A percentile compares a stretch with the other conserved stretches of the same genome.
phyloP scores from a whole-genome alignment of 306 rosid genomes.

The Pyrus communis region DNA sequence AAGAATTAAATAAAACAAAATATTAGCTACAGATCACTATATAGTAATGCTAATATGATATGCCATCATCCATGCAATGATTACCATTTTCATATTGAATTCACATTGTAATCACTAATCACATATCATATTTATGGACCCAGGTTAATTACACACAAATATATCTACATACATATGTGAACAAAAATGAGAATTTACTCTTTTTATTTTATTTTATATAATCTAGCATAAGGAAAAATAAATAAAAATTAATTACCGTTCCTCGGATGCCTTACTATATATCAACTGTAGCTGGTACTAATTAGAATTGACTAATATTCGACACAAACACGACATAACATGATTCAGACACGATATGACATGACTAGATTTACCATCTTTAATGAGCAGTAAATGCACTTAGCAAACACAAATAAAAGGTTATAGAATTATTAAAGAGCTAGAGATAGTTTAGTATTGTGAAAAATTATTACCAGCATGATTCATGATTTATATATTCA shows the following conservation, averaged over 20 bases:
- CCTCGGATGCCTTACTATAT: not conserved
- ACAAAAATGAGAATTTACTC: no score
- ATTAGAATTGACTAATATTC: not conserved
- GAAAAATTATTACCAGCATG: constrained; percentile 14
- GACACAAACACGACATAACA: not conserved
- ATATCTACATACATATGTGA: no score
- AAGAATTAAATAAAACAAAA: not conserved
- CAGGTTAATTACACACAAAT: not conserved
- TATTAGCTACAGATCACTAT: not conserved
- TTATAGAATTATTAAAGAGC: not conserved
- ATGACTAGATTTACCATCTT: not conserved
- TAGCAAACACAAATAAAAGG: not conserved
- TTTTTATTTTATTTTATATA: no score
- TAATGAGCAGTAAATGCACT: not conserved
- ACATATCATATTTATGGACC: not conserved
- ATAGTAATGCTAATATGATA: not conserved
- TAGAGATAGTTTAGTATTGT: constrained; percentile 1
- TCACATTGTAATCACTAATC: not conserved
- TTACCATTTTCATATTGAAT: constrained; percentile 19
- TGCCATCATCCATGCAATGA: constrained; percentile 36
- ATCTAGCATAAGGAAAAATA: no score
- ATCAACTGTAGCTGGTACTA: not conserved
- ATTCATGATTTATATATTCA: constrained; percentile 2
- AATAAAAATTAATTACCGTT: no score
- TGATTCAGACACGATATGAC: not conserved